phyloP scores from a whole-genome alignment of 1,284 basidiomycete species.

The Earliella scabrosa region DNA sequence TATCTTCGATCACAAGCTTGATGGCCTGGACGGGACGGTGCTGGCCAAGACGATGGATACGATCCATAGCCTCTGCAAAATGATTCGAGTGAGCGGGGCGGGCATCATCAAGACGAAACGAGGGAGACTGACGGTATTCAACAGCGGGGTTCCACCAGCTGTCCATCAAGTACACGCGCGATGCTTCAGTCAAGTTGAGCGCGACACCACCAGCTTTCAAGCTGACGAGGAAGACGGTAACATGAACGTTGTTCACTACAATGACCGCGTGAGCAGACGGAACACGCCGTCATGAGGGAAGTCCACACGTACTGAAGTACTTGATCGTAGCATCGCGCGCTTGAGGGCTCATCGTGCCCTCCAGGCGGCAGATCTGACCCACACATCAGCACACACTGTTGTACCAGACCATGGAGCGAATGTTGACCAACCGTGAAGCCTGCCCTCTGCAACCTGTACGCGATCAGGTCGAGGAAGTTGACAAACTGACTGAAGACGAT shows the following conservation, averaged over 20 bases:
- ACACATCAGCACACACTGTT: slow-evolving; percentile 5
- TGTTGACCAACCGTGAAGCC: slow-evolving; percentile 75
- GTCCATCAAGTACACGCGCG: slow-evolving; percentile 91
- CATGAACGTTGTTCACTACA: slow-evolving; percentile 88
- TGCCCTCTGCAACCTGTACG: slow-evolving; percentile 89
- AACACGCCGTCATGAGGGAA: too few relatives aligned
- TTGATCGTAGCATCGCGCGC: slow-evolving; percentile 95
- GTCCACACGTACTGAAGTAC: slow-evolving; percentile 85
- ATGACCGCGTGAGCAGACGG: slow-evolving; percentile 3
- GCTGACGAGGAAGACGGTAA: slow-evolving; percentile 95
- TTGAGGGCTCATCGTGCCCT: slow-evolving; percentile 97
- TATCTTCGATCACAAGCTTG: slow-evolving; percentile 95
- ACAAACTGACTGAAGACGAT: slow-evolving; percentile 97
- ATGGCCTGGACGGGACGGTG: slow-evolving; percentile 92
- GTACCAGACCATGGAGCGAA: too few relatives aligned
- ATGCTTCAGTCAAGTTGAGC: slow-evolving; percentile 91
- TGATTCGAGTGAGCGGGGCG: background rate
- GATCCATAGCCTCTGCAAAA: slow-evolving; percentile 91
- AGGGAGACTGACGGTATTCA: slow-evolving; percentile 28
- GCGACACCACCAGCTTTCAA: slow-evolving; percentile 98
- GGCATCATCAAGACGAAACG: slow-evolving; percentile 1
- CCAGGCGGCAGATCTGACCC: slow-evolving; percentile 87
- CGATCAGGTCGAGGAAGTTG: slow-evolving; percentile 90
- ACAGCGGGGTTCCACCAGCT: slow-evolving; percentile 94
- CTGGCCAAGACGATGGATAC: slow-evolving; percentile 92